Base-by-base conservation (phyloP, 345 rosid genomes). In the Gossypium herbaceum region DNA sequence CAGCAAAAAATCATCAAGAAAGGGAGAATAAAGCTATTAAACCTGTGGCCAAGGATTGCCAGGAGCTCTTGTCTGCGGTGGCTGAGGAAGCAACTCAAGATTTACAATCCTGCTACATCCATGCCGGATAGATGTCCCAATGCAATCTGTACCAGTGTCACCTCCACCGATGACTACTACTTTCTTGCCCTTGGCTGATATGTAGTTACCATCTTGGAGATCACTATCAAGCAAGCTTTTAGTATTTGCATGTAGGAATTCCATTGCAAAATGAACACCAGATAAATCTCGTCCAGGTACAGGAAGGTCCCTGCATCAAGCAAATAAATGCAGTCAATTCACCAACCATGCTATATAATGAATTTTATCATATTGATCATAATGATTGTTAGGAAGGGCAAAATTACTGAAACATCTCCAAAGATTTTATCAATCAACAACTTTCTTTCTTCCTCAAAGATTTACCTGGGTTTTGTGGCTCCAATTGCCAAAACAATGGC, bases 1-100 rank as follows among this genome's bases (percentile, higher is more conserved):
- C 17, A 51, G 13, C 22, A 27, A 6, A 51, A 27, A 51, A 51
- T 25, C 39, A 8, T 68, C 12, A 43, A 47, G 52, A 58, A n/a
- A 15, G 9, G 1, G 70, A 29, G 11, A 11, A 72, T 51, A 13
- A 11, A 41, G 47, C 16, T 63, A 41, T 50, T 74, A 69, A 73
- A 95, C 99, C 97, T 96, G 99, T 45, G 99, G 99, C 99, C 99
- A 96, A n/a, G 98, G 99, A 86, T 96, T 96, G 79, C 97, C 97
- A 22, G 97, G 90, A 72, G 97, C 98, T 84, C 99, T 88, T 3
- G 82, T 81, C 77, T 45, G 70, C 16, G 99, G 98, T 47, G 99
- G 98, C 84, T 89, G 88, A 52, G 99, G 94, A 71, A 93, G 94
- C 76, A 96, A 98, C 88, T 96, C 99, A 7, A 96, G 84, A 80